A percentile compares a stretch with the other conserved stretches of the same genome.
These are phyloP conservation scores for Tricholoma furcatifolium DNA, from an alignment of 768 basidiomycete species.

Conservation along the genomic window DNA sequence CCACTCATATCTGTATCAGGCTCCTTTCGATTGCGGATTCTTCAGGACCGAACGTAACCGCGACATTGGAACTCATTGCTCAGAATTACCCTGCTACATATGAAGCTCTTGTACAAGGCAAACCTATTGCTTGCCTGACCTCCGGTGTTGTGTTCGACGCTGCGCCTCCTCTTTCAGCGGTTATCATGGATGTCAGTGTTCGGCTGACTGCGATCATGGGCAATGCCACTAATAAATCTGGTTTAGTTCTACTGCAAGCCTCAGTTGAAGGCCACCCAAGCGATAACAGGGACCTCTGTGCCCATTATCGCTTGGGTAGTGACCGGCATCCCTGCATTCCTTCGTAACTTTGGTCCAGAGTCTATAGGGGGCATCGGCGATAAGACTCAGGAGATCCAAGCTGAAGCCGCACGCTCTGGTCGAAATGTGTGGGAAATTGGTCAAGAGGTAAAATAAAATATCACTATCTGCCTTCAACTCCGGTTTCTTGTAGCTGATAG, in stretches of 20 bases:
- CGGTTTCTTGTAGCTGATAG: conserved; percentile 12
- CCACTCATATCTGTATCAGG: no score
- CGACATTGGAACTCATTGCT: conserved; percentile 6
- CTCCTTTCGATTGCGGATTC: not conserved
- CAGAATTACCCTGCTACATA: no score
- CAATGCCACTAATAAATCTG: not conserved
- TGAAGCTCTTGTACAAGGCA: no score
- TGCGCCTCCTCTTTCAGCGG: conserved; percentile 2
- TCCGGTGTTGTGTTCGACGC: conserved; percentile 11
- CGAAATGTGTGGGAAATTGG: conserved; percentile 11
- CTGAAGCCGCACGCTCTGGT: conserved; percentile 10
- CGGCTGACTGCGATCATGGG: not conserved
- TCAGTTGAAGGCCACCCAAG: conserved; percentile 10
- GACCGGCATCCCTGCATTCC: not conserved
- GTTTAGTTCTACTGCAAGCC: conserved; percentile 10
- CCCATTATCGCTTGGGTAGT: conserved; percentile 16
- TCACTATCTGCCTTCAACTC: no score
- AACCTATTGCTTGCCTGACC: conserved; percentile 12
- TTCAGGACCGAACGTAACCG: not conserved
- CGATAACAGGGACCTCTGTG: conserved; percentile 14
- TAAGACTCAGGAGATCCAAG: conserved; percentile 10
- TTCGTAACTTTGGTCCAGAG: conserved; percentile 18
- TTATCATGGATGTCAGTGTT: conserved; percentile 14
- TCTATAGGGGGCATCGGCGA: conserved; percentile 19
- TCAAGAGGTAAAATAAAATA: no score